Conservation (phyloP, 805 yeast genomes). For the Wickerhamomyces alni region DNA sequence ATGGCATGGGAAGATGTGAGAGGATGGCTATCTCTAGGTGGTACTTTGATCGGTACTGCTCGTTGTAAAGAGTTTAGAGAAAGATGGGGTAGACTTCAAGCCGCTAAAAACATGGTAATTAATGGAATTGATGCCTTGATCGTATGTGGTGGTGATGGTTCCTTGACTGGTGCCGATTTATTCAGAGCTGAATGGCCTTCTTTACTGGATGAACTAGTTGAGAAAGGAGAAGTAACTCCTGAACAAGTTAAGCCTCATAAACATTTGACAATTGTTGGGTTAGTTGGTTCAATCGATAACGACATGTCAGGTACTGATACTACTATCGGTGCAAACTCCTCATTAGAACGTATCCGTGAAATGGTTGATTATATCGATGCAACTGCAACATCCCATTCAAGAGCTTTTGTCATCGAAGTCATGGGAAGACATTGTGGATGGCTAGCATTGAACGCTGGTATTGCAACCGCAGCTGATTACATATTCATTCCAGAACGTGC, state of each 20-base stretch:
- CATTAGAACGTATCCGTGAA: conserved; percentile 67
- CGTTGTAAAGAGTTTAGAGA: conserved; percentile 64
- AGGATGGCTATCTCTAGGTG: conserved; percentile 65
- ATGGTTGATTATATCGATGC: conserved; percentile 79
- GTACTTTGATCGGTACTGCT: conserved; percentile 77
- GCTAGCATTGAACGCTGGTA: conserved; percentile 78
- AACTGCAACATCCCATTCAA: conserved; percentile 75
- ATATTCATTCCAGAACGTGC: conserved; percentile 80
- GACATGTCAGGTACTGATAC: conserved; percentile 84
- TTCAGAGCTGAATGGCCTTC: conserved; percentile 78
- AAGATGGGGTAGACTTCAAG: conserved; percentile 57
- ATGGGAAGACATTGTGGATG: conserved; percentile 92
- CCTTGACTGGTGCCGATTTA: conserved; percentile 75
- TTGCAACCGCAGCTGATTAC: conserved; percentile 75
- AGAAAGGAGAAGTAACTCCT: conserved; percentile 36
- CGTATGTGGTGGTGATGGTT: conserved; percentile 83
- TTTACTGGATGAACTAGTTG: conserved; percentile 50
- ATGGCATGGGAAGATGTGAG: conserved; percentile 72
- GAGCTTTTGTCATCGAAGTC: conserved; percentile 81
- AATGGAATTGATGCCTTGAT: conserved; percentile 74
- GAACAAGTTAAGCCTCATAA: conserved; percentile 42
- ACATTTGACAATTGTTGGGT: conserved; percentile 64
- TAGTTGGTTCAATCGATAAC: conserved; percentile 80
- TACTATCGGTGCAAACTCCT: conserved; percentile 77
- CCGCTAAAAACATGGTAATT: conserved; percentile 58